Conservation (phyloP, 1,284 basidiomycete genomes). For the Moesziomyces parantarcticus region DNA sequence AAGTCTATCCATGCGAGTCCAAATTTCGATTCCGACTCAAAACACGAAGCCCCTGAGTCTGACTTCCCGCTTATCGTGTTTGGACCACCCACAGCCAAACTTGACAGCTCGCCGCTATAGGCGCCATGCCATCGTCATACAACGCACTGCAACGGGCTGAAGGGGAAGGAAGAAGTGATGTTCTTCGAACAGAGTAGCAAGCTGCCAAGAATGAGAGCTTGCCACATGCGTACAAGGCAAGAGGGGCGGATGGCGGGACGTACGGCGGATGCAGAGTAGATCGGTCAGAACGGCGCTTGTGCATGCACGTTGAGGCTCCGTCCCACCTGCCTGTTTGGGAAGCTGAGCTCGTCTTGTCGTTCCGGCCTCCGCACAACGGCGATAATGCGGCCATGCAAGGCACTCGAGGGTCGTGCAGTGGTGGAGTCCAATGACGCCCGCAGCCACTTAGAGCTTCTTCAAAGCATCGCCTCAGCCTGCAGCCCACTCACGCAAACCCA, state of each 20-base stretch:
- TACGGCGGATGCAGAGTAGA: conserved; percentile 29
- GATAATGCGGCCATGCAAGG: background rate
- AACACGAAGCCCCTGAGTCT: conserved; percentile 24
- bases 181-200: background rate
- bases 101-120: conserved; percentile 17
- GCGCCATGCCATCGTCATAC: background rate
- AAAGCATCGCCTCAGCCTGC: too few species aligned
- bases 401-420: background rate
- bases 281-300: conserved; percentile 26
- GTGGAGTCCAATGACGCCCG: background rate
- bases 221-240: too few species aligned
- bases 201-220: too few species aligned
- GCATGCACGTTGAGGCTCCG: conserved; percentile 24
- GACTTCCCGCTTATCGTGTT: conserved; percentile 5
- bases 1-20: background rate
- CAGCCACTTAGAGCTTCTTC: background rate
- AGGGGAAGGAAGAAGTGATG: background rate
- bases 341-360: background rate
- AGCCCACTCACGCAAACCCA: too few species aligned
- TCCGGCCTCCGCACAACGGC: too few species aligned
- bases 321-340: conserved; percentile 31
- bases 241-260: background rate
- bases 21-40: conserved; percentile 2
- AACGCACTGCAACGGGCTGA: background rate
- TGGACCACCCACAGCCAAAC: conserved; percentile 21